Base-by-base conservation (phyloP, 2,329 filamentous ascomycete genomes). In the Parafenestella ontariensis region DNA sequence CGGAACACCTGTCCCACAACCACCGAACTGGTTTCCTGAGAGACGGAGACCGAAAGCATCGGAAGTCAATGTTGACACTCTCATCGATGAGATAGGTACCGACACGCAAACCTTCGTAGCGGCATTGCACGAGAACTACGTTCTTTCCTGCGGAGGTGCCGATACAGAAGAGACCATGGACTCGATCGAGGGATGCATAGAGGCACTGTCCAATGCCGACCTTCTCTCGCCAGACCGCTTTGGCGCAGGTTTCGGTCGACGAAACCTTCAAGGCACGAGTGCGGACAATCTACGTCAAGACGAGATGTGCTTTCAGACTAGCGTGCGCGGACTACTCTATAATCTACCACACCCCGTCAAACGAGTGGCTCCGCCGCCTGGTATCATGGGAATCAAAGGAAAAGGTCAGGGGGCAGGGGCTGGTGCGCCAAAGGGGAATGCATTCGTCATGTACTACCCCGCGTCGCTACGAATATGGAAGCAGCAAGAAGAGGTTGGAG, bases 51-150 rank as follows among this genome's bases (percentile, higher is more conserved):
- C 73, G 7, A 81, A 79, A 57, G 62, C 74, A 8, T 77, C 80
- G 0, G 79, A 82, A 55, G 76, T 77, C 15, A 70, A 78, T 48
- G 67, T 78, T 20, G 89, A 96, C 60, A 82, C 85, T 1, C 82
- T 99, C n/a, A 89, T 96, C 21, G 91, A 96, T 67, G 94, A 97
- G 77, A 92, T 90, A 0, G 95, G 95, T 1, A 96, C 95, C 0
- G 95, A 99, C 68, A 91, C 89, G 0, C 87, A 90, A 52, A 97
- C 93, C 0, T 97, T 97, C 68, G 85, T 96, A 44, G 90, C 92
- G 4, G 91, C 92, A 3, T 79, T 98, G 0, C 94, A 98, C 71
- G 95, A 99, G 69, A 99, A 99, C 70, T 98, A 96, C 64, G 83
- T 89, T 1, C 81, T 92, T 0, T 98, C 95, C 0, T 98, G 94